phyloP scores from a whole-genome alignment of 106 monocot species.

The Iris macrosiphon region DNA sequence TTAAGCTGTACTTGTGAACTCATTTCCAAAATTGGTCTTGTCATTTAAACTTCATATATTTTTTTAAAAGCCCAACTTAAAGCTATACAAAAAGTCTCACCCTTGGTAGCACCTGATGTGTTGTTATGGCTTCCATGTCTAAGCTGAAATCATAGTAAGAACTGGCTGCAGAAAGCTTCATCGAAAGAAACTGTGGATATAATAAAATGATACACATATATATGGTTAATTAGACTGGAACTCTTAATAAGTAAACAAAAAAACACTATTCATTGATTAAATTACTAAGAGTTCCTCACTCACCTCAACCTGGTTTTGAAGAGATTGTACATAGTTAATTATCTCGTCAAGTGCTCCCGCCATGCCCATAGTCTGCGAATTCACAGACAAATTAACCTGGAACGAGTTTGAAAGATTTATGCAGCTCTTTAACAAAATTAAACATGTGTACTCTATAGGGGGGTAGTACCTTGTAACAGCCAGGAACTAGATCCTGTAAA shows the following conservation, averaged over 20 bases:
- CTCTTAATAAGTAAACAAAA: too few relatives aligned
- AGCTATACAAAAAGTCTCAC: too few relatives aligned
- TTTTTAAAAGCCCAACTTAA: not conserved
- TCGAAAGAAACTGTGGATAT: constrained; percentile 55
- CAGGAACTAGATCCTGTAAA: constrained; percentile 54
- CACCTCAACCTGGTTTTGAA: constrained; percentile 81
- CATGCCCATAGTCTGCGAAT: constrained; percentile 58
- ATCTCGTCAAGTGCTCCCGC: constrained; percentile 69
- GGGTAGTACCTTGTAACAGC: constrained; percentile 52
- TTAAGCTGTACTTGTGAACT: too few relatives aligned
- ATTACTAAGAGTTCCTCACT: not conserved
- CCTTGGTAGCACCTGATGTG: constrained; percentile 10
- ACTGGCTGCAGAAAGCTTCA: constrained; percentile 63
- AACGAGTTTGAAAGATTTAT: not conserved
- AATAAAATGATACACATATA: too few relatives aligned
- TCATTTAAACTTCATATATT: not conserved
- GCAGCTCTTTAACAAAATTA: not conserved
- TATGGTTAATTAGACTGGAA: too few relatives aligned
- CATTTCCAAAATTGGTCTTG: constrained; percentile 5
- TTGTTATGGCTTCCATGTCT: constrained; percentile 25
- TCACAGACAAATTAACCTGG: not conserved
- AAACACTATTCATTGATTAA: too few relatives aligned
- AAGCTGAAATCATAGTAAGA: constrained; percentile 39
- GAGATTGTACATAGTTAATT: constrained; percentile 68
- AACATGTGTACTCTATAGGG: too few relatives aligned